These are phyloP conservation scores for Pulveroboletus ravenelii DNA, from an alignment of 768 basidiomycete genomes.

Conservation along the genomic window DNA sequence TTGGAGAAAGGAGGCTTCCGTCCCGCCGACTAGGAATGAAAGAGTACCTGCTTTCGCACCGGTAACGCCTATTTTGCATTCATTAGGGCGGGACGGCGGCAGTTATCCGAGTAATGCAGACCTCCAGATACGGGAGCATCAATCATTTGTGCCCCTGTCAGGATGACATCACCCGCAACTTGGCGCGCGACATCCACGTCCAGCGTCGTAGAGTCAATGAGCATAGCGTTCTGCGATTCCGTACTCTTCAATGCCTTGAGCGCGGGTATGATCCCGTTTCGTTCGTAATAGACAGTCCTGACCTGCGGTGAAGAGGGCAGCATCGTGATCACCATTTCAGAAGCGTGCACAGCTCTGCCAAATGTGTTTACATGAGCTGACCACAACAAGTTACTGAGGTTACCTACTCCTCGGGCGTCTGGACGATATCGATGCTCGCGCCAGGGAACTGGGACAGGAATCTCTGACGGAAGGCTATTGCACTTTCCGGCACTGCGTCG, in stretches of 20 bases:
- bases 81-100: not conserved
- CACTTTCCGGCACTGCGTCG: slow-evolving; percentile 62
- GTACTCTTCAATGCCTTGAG: slow-evolving; percentile 44
- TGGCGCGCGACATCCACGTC: slow-evolving; percentile 71
- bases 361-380: slow-evolving; percentile 11
- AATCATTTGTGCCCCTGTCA: slow-evolving; percentile 67
- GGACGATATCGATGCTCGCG: slow-evolving; percentile 53
- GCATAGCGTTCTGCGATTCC: slow-evolving; percentile 47
- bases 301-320: slow-evolving; percentile 91
- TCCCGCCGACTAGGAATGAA: slow-evolving; percentile 89
- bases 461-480: slow-evolving; percentile 49
- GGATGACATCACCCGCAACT: slow-evolving; percentile 52
- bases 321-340: slow-evolving; percentile 79
- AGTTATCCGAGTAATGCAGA: slow-evolving; percentile 31
- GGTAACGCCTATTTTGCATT: slow-evolving; percentile 53
- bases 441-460: slow-evolving; percentile 57
- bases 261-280: slow-evolving; percentile 60
- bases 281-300: slow-evolving; percentile 60
- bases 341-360: slow-evolving; percentile 56
- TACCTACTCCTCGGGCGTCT: slow-evolving; percentile 71
- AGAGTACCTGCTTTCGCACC: slow-evolving; percentile 86
- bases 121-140: slow-evolving; percentile 96
- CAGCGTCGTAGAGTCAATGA: slow-evolving; percentile 89
- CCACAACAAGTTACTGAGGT: not conserved
- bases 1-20: slow-evolving; percentile 48